Evolutionary conservation across 805 yeast genomes (phyloP).

Genomic region (Lipomyces kockii): DNA sequence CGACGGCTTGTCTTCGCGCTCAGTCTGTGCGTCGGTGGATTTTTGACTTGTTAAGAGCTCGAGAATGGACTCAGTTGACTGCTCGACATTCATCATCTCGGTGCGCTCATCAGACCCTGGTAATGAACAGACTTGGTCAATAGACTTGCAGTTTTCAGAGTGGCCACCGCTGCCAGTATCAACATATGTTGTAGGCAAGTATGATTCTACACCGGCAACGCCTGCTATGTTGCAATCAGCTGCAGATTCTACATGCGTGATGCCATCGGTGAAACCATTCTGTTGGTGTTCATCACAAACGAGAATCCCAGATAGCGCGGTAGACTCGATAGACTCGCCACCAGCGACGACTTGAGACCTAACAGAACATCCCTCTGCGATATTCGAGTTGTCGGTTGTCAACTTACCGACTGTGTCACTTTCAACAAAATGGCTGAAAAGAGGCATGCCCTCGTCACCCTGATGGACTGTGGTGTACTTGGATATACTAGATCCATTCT

Average conservation of each 20-base stretch:
- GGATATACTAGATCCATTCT: neutral
- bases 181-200: no score
- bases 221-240: neutral
- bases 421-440: neutral
- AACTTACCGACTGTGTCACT: neutral
- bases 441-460: no score
- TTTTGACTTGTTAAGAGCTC: neutral
- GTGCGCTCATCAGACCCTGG: neutral
- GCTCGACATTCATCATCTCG: no score
- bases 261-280: neutral
- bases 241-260: neutral
- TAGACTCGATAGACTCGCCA: neutral
- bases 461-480: neutral
- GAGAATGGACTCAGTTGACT: no score
- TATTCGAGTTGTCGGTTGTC: neutral
- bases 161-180: neutral
- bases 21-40: neutral
- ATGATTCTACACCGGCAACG: neutral
- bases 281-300: neutral
- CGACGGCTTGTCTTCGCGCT: neutral
- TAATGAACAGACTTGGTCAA: no score
- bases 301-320: neutral
- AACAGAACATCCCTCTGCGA: neutral
- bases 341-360: neutral
- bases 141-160: neutral